Conservation (phyloP, 2,329 filamentous ascomycete species). For the Fusarium devonianum region DNA sequence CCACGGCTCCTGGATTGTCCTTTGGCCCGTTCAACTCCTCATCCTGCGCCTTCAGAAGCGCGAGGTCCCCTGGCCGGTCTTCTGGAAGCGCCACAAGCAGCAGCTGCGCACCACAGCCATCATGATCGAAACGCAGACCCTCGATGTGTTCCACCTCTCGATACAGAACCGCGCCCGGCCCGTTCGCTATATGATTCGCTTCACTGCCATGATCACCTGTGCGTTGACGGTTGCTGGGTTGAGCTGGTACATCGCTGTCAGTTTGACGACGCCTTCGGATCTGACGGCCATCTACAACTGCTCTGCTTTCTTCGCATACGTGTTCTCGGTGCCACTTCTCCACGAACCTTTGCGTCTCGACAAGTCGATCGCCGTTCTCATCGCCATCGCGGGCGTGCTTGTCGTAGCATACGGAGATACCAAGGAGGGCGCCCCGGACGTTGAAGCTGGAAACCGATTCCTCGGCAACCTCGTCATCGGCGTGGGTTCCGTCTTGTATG, state of each 20-base stretch:
- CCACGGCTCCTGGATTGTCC: constrained; percentile 88
- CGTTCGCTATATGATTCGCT: constrained; percentile 75
- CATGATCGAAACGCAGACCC: constrained; percentile 84
- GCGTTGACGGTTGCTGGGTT: constrained; percentile 89
- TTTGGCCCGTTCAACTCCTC: constrained; percentile 86
- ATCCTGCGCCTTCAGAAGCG: constrained; percentile 82
- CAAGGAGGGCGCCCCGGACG: constrained; percentile 50
- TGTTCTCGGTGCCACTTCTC: constrained; percentile 89
- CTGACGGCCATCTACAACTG: constrained; percentile 99
- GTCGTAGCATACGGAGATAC: constrained; percentile 94
- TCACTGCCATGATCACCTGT: constrained; percentile 82
- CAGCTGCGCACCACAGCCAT: constrained; percentile 64
- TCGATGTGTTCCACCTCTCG: constrained; percentile 65
- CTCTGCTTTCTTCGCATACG: constrained; percentile 98
- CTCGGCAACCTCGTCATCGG: constrained; percentile 93
- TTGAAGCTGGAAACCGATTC: constrained; percentile 70
- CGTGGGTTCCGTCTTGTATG: constrained; percentile 88
- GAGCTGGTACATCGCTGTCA: constrained; percentile 95
- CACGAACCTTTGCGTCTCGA: constrained; percentile 83
- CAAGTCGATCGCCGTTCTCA: constrained; percentile 84
- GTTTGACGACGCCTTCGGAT: constrained; percentile 90
- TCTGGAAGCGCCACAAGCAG: constrained; percentile 75
- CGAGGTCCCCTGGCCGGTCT: constrained; percentile 79
- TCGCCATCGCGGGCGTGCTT: constrained; percentile 89
- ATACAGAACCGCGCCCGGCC: constrained; percentile 51